Conservation (phyloP, 441 rosid genomes). For the Melianthus villosus region DNA sequence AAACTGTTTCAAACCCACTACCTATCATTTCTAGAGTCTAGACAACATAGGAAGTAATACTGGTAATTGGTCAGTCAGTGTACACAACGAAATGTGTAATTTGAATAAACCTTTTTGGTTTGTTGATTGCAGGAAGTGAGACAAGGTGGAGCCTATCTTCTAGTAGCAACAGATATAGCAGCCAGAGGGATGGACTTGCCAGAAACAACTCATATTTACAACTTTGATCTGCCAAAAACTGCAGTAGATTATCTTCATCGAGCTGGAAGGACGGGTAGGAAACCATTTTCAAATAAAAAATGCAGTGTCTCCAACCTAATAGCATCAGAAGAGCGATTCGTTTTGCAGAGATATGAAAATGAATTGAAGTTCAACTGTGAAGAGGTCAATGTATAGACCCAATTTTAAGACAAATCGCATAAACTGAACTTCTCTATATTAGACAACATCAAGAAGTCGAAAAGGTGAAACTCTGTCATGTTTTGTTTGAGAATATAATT, state of each 20-base stretch:
- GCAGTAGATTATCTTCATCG: constrained; percentile 74
- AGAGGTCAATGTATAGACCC: constrained; percentile 24
- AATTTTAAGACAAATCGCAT: too few relatives aligned
- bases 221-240: constrained; percentile 70
- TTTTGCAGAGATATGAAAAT: constrained; percentile 68
- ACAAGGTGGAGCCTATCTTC: constrained; percentile 66
- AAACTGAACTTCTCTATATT: too few relatives aligned
- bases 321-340: constrained; percentile 61
- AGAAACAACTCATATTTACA: constrained; percentile 78
- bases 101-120: too few relatives aligned
- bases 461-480: too few relatives aligned
- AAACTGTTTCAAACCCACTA: too few relatives aligned
- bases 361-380: constrained; percentile 63
- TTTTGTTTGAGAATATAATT: too few relatives aligned
- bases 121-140: constrained; percentile 42
- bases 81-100: too few relatives aligned
- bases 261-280: constrained; percentile 90
- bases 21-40: too few relatives aligned
- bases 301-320: constrained; percentile 56
- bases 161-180: constrained; percentile 83
- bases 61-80: too few relatives aligned
- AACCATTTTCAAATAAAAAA: constrained; percentile 62
- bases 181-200: constrained; percentile 87
- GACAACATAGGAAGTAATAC: too few relatives aligned
- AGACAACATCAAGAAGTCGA: too few relatives aligned